Percentiles rank a stretch among this genome's conserved stretches.
Conservation (phyloP, 23 red algal genomes). For the Gracilaria domingensis region DNA sequence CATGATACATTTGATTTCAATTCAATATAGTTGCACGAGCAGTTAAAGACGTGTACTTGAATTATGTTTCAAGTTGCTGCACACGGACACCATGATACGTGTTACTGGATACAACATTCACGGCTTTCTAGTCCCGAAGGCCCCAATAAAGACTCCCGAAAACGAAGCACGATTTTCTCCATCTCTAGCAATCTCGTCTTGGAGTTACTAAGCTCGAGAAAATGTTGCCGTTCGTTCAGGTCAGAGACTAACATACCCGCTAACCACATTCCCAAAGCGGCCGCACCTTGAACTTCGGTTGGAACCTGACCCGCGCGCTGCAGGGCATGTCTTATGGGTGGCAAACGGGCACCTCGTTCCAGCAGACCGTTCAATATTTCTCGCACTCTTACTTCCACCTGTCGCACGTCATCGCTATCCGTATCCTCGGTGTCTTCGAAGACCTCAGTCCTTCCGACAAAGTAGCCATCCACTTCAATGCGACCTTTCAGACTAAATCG, state of each 20-base stretch:
- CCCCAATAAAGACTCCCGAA: slow-evolving; percentile 32
- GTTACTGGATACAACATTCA: slow-evolving; percentile 63
- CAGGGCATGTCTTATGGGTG: slow-evolving; percentile 42
- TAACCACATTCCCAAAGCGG: slow-evolving; percentile 70
- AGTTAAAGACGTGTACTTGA: no score
- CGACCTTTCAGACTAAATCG: slow-evolving; percentile 63
- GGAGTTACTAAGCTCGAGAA: slow-evolving; percentile 56
- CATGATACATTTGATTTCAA: no score
- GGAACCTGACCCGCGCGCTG: slow-evolving; percentile 62
- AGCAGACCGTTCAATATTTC: slow-evolving; percentile 18
- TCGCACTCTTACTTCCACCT: slow-evolving; percentile 29
- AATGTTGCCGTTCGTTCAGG: slow-evolving; percentile 51
- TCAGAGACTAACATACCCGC: slow-evolving; percentile 62
- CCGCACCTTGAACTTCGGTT: slow-evolving; percentile 38
- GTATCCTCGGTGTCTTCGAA: slow-evolving; percentile 64
- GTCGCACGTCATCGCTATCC: slow-evolving; percentile 47
- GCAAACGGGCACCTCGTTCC: slow-evolving; percentile 28
- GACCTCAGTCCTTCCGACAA: slow-evolving; percentile 64
- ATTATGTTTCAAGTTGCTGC: no score
- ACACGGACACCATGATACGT: neutral
- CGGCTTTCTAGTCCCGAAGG: slow-evolving; percentile 24
- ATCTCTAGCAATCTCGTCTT: slow-evolving; percentile 57
- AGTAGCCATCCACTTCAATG: slow-evolving; percentile 81
- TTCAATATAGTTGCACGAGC: no score
- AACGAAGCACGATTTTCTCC: slow-evolving; percentile 49